Evolutionary conservation across 495 filamentous ascomycete genomes (phyloP), one percentile per base, ranked within the genome.

Genomic region (Aspergillus haitiensis): DNA sequence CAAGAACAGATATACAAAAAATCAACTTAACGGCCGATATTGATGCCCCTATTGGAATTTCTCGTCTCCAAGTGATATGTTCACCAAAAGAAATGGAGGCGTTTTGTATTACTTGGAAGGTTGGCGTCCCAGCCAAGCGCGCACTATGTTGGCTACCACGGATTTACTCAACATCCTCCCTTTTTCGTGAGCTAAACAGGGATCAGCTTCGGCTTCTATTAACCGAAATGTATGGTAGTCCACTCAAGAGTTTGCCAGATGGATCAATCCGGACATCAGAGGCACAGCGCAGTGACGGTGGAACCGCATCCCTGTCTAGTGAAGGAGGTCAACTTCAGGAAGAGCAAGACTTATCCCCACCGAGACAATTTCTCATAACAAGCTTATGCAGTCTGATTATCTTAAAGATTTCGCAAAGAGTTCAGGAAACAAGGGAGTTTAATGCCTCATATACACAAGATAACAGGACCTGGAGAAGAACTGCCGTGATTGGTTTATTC

Each of bases 31-130:
- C 56, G 1, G 6, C 59, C 0, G 42, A 53, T 2, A 36, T 54
- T 0, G 12, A 58, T 37, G 9, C 33, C 10, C 31, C 59, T 3
- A 36, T 61, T 16, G 73, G 70, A 0, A 50, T 69, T 7, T 65
- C 69, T 2, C 53, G 42, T 27, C 34, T 78, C 6, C 58, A 70
- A 40, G 47, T 77, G 0, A 63, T 67, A 11, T 73, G 71, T 52
- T 35, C 63, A 0, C 66, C 62, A n/a, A 55, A 56, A 12, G 60
- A 67, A 13, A 58, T 75, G 31, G 62, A 53, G 1, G 59, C 65
- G 59, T 71, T 78, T 40, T 64, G 57, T 18, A 12, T 78, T 13
- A 62, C 60, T 12, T 78, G 75, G 75, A 58, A 64, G 2, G 35
- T 65, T 13, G 63, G 7, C 3, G 67, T 9, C 57, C 60, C 16